Evolutionary conservation across 768 basidiomycete species (phyloP).

Genomic region (Macrolepiota fuliginosa): DNA sequence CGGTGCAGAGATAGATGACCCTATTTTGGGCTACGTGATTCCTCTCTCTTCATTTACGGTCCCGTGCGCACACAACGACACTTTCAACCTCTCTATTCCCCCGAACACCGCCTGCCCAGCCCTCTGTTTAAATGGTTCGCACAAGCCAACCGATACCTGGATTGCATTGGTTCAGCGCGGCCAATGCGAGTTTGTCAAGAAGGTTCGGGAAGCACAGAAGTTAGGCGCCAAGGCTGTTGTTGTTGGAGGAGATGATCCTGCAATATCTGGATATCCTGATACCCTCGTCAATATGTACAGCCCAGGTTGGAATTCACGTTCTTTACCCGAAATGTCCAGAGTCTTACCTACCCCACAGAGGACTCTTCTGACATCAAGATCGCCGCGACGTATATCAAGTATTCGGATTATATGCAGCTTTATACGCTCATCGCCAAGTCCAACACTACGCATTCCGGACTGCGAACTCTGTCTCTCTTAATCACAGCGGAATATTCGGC

Average conservation of each 20-base stretch:
- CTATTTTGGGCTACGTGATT: conserved; percentile 70
- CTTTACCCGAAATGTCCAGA: conserved; percentile 6
- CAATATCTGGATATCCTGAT: conserved; percentile 64
- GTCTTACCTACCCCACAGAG: conserved; percentile 38
- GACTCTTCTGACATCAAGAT: conserved; percentile 85
- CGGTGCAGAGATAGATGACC: conserved; percentile 67
- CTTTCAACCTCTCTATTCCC: conserved; percentile 16
- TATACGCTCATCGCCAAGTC: conserved; percentile 66
- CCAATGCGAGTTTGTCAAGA: conserved; percentile 86
- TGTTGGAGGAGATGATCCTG: conserved; percentile 83
- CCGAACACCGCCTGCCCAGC: conserved; percentile 66
- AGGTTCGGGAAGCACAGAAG: conserved; percentile 70
- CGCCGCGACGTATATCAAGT: conserved; percentile 85
- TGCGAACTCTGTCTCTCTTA: conserved; percentile 71
- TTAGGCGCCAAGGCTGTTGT: conserved; percentile 86
- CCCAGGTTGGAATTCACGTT: conserved; percentile 54
- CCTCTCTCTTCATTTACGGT: conserved; percentile 63
- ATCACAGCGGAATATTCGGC: conserved; percentile 78
- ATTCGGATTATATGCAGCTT: conserved; percentile 74
- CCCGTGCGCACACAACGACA: conserved; percentile 41
- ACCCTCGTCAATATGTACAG: conserved; percentile 90
- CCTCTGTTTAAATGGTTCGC: conserved; percentile 55
- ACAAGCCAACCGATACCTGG: conserved; percentile 73
- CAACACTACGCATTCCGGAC: conserved; percentile 76
- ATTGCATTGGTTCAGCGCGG: conserved; percentile 92